These are phyloP conservation scores for Teunomyces cretensis DNA, from an alignment of 805 yeast species.

Conservation along the genomic window DNA sequence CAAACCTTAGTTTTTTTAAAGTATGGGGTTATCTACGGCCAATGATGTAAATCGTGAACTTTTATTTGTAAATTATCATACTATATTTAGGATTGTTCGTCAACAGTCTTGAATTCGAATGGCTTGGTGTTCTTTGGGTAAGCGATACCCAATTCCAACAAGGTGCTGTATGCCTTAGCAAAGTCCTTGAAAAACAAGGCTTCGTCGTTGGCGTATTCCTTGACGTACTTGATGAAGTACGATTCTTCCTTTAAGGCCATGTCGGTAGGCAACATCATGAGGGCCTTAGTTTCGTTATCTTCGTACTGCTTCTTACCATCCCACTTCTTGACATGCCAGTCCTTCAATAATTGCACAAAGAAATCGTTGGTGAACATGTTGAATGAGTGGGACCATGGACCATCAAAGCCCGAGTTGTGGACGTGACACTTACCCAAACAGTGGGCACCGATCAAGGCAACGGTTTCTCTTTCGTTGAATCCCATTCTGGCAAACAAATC, in stretches of 20 bases:
- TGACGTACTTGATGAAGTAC: conserved; percentile 45
- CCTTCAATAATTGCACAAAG: conserved; percentile 39
- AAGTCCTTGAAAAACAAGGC: conserved; percentile 51
- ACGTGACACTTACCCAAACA: conserved; percentile 41
- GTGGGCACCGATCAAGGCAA: conserved; percentile 44
- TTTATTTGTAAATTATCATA: background rate
- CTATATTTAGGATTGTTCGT: conserved; percentile 54
- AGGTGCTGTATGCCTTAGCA: conserved; percentile 42
- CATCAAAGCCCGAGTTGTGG: conserved; percentile 38
- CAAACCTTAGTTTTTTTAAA: too few relatives aligned
- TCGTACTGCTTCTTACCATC: conserved; percentile 42
- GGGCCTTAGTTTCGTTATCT: conserved; percentile 36
- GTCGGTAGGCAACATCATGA: conserved; percentile 63
- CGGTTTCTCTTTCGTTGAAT: conserved; percentile 37
- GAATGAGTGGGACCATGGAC: conserved; percentile 42
- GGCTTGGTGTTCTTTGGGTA: conserved; percentile 51
- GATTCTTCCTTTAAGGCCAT: conserved; percentile 51
- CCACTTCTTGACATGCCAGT: conserved; percentile 53
- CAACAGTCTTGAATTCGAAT: conserved; percentile 63
- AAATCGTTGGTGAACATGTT: conserved; percentile 44
- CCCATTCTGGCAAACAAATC: conserved; percentile 48
- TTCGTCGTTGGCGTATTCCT: conserved; percentile 49
- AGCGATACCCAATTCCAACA: conserved; percentile 44
- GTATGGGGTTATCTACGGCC: too few relatives aligned
- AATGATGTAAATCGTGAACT: background rate